Evolutionary conservation across 345 rosid species (phyloP), one percentile per base, ranked within the genome.

Genomic region (Murraya paniculata): DNA sequence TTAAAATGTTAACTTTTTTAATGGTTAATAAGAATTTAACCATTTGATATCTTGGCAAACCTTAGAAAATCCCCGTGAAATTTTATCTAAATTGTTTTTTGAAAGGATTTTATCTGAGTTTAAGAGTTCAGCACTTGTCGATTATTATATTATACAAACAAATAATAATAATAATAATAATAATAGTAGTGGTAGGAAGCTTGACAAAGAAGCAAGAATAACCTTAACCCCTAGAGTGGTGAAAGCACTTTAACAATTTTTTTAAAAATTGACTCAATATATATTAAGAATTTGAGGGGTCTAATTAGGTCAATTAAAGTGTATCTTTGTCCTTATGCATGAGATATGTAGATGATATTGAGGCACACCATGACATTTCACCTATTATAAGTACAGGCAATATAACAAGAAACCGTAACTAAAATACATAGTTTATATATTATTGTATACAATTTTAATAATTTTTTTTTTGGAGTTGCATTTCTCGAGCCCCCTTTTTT

Each of bases 161-260:
- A 45, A 45, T 4, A 45, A 11, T 36, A 36, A 36, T 36, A 39
- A 41, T 11, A 2, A 24, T 24, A 14, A 38, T 38, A 38, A 36
- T 36, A 36, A 41, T 41, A 41, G 11, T 41, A 62, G 30, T 14
- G 1, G 16, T 38, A 16, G 30, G 66, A 62, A 62, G 36, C 30
- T 16, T 16, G 35, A 64, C 36, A 13, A 72, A 57, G 64, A 57
- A 58, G 76, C 65, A 57, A 72, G 27, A 68, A n/a, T n/a, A n/a
- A 2, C 45, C 74, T 71, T 71, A 71, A 71, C 61, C 62, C 56
- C 2, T 31, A 7, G 33, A 38, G 55, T 24, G 57, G 68, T 73
- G 77, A 73, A 60, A 73, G 18, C 67, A 18, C 68, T 16, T 18
- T 19, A 25, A 27, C 57, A 38, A 1, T 58, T 3, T 36, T 36